Evolutionary conservation across 73 alveolate genomes (phyloP), one percentile per base, ranked within the genome.

Genomic region (Paramecium sonneborni): DNA sequence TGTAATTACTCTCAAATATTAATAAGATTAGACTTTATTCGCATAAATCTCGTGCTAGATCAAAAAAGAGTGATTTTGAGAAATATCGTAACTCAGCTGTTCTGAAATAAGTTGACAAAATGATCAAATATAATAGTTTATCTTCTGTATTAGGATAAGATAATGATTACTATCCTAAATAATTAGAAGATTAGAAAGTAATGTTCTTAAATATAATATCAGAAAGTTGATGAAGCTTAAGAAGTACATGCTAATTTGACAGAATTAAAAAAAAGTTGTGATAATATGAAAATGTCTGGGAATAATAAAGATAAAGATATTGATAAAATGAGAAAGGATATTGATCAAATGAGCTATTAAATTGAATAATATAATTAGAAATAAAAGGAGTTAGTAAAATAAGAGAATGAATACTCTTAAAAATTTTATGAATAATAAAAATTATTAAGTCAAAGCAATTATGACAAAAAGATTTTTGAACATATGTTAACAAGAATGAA

Each of bases 401-500:
- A n/a, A 23, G 44, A 79, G 26, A 44, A 39, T 23, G 41, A 44
- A 43, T 21, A 38, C 90, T 39, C 55, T 10, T 52, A 3, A 5
- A 52, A 52, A 52, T 52, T 52, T n/a, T 21, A 38, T 4, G 55
- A 79, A 24, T 37, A 30, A 30, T 39, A 62, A 79, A 43, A 24
- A 79, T 30, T 34, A 79, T 21, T 30, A 23, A 79, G 28, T 21
- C 32, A 62, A 79, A 30, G 41, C 41, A 23, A 23, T 20, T 43
- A 43, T 39, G 48, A 41, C 14, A 43, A 34, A 48, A 88, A 88
- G 23, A 62, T 82, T 43, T 88, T 38, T 15, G 94, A 88, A 26
- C 94, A 88, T 37, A 88, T 88, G 94, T 88, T 88, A 1, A 38
- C 39, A 28, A 62, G 94, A 68, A 88, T 88, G 94, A 88, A 70